These are phyloP conservation scores for Phtheirospermum japonicum DNA, from an alignment of 257 asterid species.

Conservation along the genomic window DNA sequence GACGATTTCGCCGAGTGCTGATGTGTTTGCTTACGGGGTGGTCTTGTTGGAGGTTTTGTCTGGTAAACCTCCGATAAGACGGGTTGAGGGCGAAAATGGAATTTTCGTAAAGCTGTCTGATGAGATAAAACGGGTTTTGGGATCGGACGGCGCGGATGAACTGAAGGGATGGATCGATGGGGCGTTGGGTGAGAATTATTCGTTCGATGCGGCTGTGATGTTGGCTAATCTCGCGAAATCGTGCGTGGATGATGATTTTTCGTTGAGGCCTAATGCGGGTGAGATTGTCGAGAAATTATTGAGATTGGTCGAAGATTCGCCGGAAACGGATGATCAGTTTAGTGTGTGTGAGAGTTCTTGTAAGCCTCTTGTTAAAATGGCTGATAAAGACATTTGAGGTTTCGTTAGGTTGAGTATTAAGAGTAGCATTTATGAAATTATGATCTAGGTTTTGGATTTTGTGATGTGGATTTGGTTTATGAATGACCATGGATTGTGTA, in stretches of 20 bases:
- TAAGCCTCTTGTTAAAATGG: slow-evolving; percentile 53
- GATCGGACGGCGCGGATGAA: slow-evolving; percentile 46
- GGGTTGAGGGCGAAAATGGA: slow-evolving; percentile 27
- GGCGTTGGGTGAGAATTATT: slow-evolving; percentile 63
- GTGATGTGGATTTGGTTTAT: not conserved
- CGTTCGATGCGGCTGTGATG: slow-evolving; percentile 54
- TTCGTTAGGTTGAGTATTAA: not conserved
- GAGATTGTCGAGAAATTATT: slow-evolving; percentile 69
- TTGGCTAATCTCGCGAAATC: slow-evolving; percentile 69
- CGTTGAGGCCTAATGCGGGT: slow-evolving; percentile 67
- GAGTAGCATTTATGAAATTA: not conserved
- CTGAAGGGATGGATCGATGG: slow-evolving; percentile 72
- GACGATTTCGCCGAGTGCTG: slow-evolving; percentile 38
- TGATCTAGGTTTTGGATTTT: not conserved
- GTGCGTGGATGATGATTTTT: slow-evolving; percentile 67
- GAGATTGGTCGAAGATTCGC: slow-evolving; percentile 58
- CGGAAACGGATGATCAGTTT: slow-evolving; percentile 35
- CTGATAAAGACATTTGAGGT: slow-evolving; percentile 26
- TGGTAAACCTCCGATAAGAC: slow-evolving; percentile 43
- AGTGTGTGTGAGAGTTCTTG: slow-evolving; percentile 51
- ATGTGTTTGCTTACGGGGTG: slow-evolving; percentile 70
- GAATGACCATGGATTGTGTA: too few species aligned
- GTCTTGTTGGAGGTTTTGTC: slow-evolving; percentile 73
- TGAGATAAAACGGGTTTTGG: slow-evolving; percentile 47
- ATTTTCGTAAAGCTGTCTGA: slow-evolving; percentile 29